Base-by-base conservation (phyloP, 1,139 yeast genomes). In the Scheffersomyces lignicola region DNA sequence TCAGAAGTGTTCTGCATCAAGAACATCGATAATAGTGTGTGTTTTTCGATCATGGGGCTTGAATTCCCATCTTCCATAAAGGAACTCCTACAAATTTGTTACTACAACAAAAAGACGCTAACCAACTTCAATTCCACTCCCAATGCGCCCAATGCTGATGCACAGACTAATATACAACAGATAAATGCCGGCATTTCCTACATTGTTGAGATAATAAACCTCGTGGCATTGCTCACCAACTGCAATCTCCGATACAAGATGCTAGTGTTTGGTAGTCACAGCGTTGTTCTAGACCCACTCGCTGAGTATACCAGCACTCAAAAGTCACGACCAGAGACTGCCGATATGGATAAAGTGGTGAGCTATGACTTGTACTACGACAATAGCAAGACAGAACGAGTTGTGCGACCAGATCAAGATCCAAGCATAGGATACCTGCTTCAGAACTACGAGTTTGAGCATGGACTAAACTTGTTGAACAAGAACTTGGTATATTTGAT, bases 41-140 rank as follows among this genome's bases (percentile, higher is more conserved):
- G 49, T n/a, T 61, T 66, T 39, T 47, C 54, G 18, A 65, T 70
- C 2, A 34, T 57, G 43, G 72, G 67, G 0, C 43, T 67, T 3
- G 67, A 65, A 35, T 65, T 69, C 34, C 75, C 75, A 0, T 40
- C 57, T 6, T 54, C 54, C 31, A 54, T 59, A 16, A 54, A 52
- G 24, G 65, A 61, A 17, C 37, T 69, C 10, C 48, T 66, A 15
- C 47, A 54, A 6, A 45, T 51, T 3, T 60, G 72, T 38, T 65
- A 68, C 44, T 51, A 60, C 31, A 51, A 58, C 25, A 37, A 43
- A 7, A 21, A 33, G 1, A 36, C 36, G 6, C 34, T 48, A 18
- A 39, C 32, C 7, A 48, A 42, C 31, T 20, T 20, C 23, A 20
- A 20, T n/a, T 20, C 23, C n/a, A n/a, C 10, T 20, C 8, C 29